Percentiles rank a stretch among this genome's conserved stretches.
Conservation (phyloP, 2,329 filamentous ascomycete genomes). For the Alternaria ethzedia region DNA sequence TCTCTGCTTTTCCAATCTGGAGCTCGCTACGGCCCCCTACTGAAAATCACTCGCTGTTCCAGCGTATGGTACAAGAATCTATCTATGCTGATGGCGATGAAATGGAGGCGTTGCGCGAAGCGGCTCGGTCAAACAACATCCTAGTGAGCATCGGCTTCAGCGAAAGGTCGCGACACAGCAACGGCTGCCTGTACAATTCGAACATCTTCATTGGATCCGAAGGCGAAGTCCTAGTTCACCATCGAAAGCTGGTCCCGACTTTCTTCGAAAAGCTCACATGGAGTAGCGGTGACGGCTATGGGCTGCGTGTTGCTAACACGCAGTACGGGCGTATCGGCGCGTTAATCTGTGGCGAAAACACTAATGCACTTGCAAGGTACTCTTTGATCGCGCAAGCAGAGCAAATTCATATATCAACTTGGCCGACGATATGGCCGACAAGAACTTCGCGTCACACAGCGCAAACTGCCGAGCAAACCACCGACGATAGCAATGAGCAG, state of each 20-base stretch:
- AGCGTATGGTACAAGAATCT: slow-evolving; percentile 45
- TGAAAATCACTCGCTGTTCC: slow-evolving; percentile 59
- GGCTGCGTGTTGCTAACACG: slow-evolving; percentile 56
- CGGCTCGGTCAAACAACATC: slow-evolving; percentile 48
- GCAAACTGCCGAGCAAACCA: background rate
- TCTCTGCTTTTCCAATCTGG: slow-evolving; percentile 63
- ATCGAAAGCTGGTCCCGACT: slow-evolving; percentile 62
- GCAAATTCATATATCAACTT: slow-evolving; percentile 62
- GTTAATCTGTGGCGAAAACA: slow-evolving; percentile 65
- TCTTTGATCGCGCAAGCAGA: slow-evolving; percentile 62
- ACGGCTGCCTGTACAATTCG: slow-evolving; percentile 59
- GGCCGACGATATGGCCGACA: slow-evolving; percentile 64
- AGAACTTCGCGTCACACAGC: slow-evolving; percentile 20
- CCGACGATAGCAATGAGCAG: background rate
- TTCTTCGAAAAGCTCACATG: slow-evolving; percentile 65
- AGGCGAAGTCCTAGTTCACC: slow-evolving; percentile 58
- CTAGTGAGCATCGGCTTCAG: slow-evolving; percentile 60
- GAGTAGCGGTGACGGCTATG: slow-evolving; percentile 60
- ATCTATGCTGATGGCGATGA: slow-evolving; percentile 18
- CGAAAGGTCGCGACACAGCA: slow-evolving; percentile 54
- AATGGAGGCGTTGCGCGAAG: slow-evolving; percentile 37
- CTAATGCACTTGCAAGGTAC: slow-evolving; percentile 62
- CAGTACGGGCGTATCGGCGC: slow-evolving; percentile 56
- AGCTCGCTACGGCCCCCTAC: slow-evolving; percentile 55
- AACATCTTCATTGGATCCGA: slow-evolving; percentile 56